phyloP scores from a whole-genome alignment of 352 stramenopile genomes.

The Phytophthora macrochlamydospora region DNA sequence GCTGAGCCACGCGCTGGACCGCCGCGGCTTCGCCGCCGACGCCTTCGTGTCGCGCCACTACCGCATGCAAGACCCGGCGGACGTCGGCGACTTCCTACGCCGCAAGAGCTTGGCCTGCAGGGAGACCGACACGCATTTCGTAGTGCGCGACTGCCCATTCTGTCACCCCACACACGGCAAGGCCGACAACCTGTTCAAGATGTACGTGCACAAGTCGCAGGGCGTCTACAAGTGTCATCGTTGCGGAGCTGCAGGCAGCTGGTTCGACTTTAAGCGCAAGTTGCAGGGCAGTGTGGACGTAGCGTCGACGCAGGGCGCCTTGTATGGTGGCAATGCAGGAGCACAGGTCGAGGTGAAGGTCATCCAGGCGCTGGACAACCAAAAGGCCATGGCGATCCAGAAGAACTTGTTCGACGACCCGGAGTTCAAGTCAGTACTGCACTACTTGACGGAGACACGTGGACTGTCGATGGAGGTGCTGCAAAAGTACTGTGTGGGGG shows the following conservation, averaged over 20 bases:
- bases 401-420: conserved; percentile 77
- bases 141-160: conserved; percentile 88
- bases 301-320: conserved; percentile 38
- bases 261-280: conserved; percentile 92
- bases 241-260: conserved; percentile 83
- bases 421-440: conserved; percentile 62
- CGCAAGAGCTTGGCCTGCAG: conserved; percentile 70
- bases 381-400: conserved; percentile 85
- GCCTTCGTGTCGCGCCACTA: conserved; percentile 87
- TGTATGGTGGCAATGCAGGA: conserved; percentile 36
- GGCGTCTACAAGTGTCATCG: conserved; percentile 92
- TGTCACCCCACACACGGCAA: conserved; percentile 85
- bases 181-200: conserved; percentile 90
- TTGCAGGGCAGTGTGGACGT: conserved; percentile 63
- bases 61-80: conserved; percentile 62
- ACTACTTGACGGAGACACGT: conserved; percentile 76
- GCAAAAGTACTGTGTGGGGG: conserved; percentile 90
- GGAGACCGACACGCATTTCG: conserved; percentile 79
- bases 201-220: conserved; percentile 89
- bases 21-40: conserved; percentile 33
- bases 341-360: conserved; percentile 52
- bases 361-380: conserved; percentile 82
- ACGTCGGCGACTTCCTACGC: conserved; percentile 73
- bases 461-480: conserved; percentile 75
- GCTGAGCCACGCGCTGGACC: background rate